Base-by-base conservation (phyloP, 495 filamentous ascomycete species). In the Penicillium dipodomyicola region DNA sequence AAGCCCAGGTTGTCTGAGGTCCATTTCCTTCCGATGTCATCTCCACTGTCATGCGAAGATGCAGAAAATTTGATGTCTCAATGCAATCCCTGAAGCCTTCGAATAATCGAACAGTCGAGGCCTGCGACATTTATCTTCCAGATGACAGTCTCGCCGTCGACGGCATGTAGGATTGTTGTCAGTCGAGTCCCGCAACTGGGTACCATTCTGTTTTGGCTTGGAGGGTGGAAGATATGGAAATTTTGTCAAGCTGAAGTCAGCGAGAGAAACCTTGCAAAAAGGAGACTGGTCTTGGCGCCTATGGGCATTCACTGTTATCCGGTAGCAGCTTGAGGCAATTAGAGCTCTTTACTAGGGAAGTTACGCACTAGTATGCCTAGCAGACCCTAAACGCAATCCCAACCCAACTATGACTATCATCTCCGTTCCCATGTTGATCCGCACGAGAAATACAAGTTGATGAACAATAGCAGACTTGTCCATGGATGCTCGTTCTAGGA, bases 21-120 rank as follows among this genome's bases (percentile, higher is more conserved):
- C 41, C 14, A 35, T 46, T 54, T 46, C 43, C 17, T 54, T 39
- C 52, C 41, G 43, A 39, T 47, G 42, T 39, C 52, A 54, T 54
- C 20, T 54, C 52, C 32, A 25, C 19, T 25, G 52, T 47, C 52
- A 54, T 44, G 41, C 52, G 52, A 39, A 46, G 29, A n/a, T 22
- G 42, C 42, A 54, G 52, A 39, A 33, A 49, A 27, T 22, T 19
- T 41, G 29, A 33, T 33, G 20, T 46, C 40, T 37, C 41, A 54
- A 25, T 40, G 52, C 15, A 30, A 39, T 47, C 42, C 43, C 52
- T 54, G 42, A 8, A 37, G 23, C 19, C 12, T 27, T 35, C 5
- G 15, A 29, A 30, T 2, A 30, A 46, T 45, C 30, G 52, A 47
- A 23, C 30, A 39, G 32, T 54, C 52, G 52, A 54, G 52, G 15